A percentile compares a stretch with the other conserved stretches of the same genome.
These are phyloP conservation scores for peach (Prunus persica) DNA, from an alignment of 306 rosid species.

Conservation along the genomic window Prunus_persica_NCBIv2 NC_034011.1:20918501-20919000, in stretches of 20 bases:
- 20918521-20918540: background rate
- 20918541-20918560: no score
- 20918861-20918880: background rate
- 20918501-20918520: no score
- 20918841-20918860: background rate
- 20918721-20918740: conserved; percentile 22
- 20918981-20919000: background rate
- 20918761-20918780: background rate
- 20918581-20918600: conserved; percentile 6
- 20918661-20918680: background rate
- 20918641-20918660: conserved; percentile 22
- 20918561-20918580: no score
- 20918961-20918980: no score
- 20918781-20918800: background rate
- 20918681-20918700: background rate
- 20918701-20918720: conserved; percentile 20
- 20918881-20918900: background rate
- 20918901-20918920: no score
- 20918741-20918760: background rate
- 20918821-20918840: background rate
- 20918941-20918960: background rate
- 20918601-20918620: background rate
- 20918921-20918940: no score
- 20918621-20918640: background rate
- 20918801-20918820: background rate